Conservation (phyloP, 257 asterid genomes). For the Coffea eugenioides region DNA sequence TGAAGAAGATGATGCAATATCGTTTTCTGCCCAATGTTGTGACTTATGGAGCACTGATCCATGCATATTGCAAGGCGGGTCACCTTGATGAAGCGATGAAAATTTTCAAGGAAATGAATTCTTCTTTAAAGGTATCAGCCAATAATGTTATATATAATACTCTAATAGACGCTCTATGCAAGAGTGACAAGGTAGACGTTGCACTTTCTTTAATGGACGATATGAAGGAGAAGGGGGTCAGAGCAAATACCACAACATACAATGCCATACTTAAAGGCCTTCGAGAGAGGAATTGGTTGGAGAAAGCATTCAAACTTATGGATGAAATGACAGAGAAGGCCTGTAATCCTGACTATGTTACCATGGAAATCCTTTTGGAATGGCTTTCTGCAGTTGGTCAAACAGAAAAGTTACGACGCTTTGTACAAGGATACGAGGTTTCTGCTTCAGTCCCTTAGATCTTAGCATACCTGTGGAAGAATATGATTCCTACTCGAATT, state of each 20-base stretch:
- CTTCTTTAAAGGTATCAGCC: conserved; percentile 46
- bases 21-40: conserved; percentile 61
- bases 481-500: neutral
- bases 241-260: conserved; percentile 60
- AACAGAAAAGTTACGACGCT: conserved; percentile 50
- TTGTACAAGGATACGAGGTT: conserved; percentile 49
- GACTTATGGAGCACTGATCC: conserved; percentile 78
- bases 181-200: conserved; percentile 53
- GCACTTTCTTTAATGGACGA: conserved; percentile 63
- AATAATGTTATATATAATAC: conserved; percentile 67
- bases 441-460: conserved; percentile 31
- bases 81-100: conserved; percentile 58
- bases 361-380: conserved; percentile 71
- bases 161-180: conserved; percentile 65
- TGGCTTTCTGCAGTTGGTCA: conserved; percentile 78
- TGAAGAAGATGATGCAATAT: conserved; percentile 52
- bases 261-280: conserved; percentile 80
- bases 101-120: conserved; percentile 50
- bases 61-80: conserved; percentile 53
- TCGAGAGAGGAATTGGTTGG: conserved; percentile 53
- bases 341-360: conserved; percentile 72
- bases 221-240: conserved; percentile 64
- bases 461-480: neutral
- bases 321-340: conserved; percentile 66
- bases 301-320: conserved; percentile 67